A percentile compares a stretch with the other conserved stretches of the same genome.
Evolutionary conservation across 148 eudicot genomes (phyloP).

Genomic region (Silene latifolia): DNA sequence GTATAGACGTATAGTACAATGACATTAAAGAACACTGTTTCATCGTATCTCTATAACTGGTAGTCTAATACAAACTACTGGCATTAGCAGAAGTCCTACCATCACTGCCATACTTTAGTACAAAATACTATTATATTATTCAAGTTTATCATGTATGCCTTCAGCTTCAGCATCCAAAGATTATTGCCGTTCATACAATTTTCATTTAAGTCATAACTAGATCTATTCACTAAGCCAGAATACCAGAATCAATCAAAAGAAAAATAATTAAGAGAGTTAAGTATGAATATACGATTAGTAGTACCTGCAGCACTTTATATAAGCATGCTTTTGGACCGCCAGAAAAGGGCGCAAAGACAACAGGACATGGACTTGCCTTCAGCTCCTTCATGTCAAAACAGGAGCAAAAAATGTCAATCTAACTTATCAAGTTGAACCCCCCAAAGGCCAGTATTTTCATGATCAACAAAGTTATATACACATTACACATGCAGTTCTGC

Average conservation of each 20-base stretch:
- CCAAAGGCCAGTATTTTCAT: background rate
- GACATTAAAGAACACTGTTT: background rate
- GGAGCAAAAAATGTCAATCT: conserved; percentile 14
- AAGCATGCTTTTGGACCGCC: conserved; percentile 96
- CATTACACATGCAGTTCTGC: background rate
- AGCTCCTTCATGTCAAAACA: conserved; percentile 57
- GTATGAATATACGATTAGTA: background rate
- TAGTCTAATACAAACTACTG: background rate
- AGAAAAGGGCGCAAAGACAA: conserved; percentile 88
- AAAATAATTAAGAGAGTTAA: background rate
- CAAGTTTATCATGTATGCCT: no score
- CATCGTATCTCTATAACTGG: background rate
- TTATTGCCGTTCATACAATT: background rate
- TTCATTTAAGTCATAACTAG: background rate
- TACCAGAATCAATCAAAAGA: background rate
- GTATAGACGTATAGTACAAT: background rate
- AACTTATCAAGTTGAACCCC: background rate
- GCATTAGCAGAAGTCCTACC: no score
- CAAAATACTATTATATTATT: no score
- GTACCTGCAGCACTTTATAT: conserved; percentile 94
- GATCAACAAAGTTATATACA: background rate
- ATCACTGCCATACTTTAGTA: no score
- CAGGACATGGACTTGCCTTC: conserved; percentile 61
- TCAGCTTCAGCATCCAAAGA: no score
- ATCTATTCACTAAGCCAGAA: background rate